Base-by-base conservation (phyloP, 768 basidiomycete genomes). In the Tylopilus balloui region DNA sequence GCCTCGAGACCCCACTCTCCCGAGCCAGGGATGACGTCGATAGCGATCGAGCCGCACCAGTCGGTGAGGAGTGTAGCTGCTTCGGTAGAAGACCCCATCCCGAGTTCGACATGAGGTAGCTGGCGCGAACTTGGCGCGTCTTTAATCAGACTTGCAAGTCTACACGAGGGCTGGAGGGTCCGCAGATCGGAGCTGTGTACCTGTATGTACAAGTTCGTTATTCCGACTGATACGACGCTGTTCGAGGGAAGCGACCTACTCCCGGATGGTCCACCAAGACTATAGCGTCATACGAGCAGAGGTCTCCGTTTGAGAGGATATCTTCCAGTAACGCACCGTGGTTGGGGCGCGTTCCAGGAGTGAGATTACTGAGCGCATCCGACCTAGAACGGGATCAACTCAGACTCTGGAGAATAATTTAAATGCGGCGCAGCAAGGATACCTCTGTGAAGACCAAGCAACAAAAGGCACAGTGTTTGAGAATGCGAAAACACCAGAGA, bases 101-200 rank as follows among this genome's bases (percentile, higher is more conserved):
- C 56, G 56, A 57, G 53, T 56, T 68, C 51, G 66, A 81, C 71
- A 57, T 88, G 82, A 2, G 86, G 81, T 28, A 81, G 75, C 64
- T 88, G 83, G 20, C 81, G 69, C 21, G 79, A 71, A 2, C 76
- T 81, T 0, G 79, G 70, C 3, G 86, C 71, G 1, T 70, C 69
- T 4, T 67, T 69, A 9, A 90, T 69, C 6, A 69, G 60, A 21
- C 66, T 69, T 6, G 76, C 69, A 17, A 89, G 68, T 51, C 69
- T 65, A 3, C 79, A 80, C 2, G 74, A 71, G 9, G 79, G 69
- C 6, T 78, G 65, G 19, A 89, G 78, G 10, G 69, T 65, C 25
- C 84, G 81, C 35, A 90, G 71, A 71, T 90, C 87, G n/a, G 86
- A 83, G 21, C 85, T 83, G 57, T 85, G 88, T 4, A 86, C 70